Percentiles rank a stretch among this genome's conserved stretches.
Conservation (phyloP, 140 eudicot species). For the Erigeron philadelphicus region DNA sequence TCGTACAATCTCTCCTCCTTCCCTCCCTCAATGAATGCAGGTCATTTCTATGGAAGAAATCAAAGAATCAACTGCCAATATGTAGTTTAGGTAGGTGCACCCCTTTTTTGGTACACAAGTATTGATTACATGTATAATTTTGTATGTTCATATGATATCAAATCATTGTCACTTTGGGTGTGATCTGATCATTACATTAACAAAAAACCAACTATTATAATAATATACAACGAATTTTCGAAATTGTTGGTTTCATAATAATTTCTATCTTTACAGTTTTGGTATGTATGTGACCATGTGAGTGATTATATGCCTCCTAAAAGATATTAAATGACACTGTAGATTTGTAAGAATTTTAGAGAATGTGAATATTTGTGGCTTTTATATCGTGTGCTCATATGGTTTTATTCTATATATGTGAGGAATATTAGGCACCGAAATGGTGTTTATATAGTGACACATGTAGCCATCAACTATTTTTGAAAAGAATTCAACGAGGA, state of each 20-base stretch:
- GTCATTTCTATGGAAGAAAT: slow-evolving; percentile 59
- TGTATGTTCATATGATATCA: slow-evolving; percentile 25
- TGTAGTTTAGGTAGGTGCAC: slow-evolving; percentile 33
- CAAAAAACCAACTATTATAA: neutral
- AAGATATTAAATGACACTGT: neutral
- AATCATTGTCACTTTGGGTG: slow-evolving; percentile 18
- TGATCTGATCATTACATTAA: slow-evolving; percentile 19
- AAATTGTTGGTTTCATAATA: neutral
- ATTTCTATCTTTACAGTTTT: neutral
- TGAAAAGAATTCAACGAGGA: neutral
- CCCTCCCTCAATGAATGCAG: slow-evolving; percentile 35
- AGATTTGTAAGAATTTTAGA: neutral
- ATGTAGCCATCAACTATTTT: neutral
- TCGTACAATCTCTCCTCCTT: slow-evolving; percentile 3
- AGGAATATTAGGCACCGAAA: slow-evolving; percentile 16
- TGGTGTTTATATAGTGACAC: slow-evolving; percentile 4
- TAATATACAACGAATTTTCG: neutral
- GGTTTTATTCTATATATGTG: neutral
- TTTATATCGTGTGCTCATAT: neutral
- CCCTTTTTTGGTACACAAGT: neutral
- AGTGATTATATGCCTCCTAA: neutral
- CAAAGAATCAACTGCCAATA: slow-evolving; percentile 62
- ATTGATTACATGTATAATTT: slow-evolving; percentile 26
- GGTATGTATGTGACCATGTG: neutral
- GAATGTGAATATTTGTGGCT: neutral